Base-by-base conservation (phyloP, 2,329 filamentous ascomycete species). In the Sclerotinia minor region DNA sequence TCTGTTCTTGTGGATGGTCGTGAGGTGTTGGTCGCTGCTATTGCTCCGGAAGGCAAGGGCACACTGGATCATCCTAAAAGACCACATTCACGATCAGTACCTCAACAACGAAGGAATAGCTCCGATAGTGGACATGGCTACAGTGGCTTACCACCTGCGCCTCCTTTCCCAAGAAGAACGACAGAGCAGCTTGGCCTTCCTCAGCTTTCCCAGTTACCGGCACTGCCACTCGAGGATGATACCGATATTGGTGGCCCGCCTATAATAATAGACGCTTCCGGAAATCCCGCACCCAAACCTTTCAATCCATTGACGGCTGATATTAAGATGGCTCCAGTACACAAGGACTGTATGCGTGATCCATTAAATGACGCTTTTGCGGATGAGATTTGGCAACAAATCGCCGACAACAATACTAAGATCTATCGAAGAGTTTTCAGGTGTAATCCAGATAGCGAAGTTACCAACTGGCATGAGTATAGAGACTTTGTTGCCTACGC, bases 381-480 rank as follows among this genome's bases (percentile, higher is more conserved):
- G 77, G 87, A 95, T 57, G 91, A 96, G 70, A 88, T 92, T 1
- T 99, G 96, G 96, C 89, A 90, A 72, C 85, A 88, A 24, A 88
- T 93, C 65, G 95, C 95, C 0, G 88, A 91, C 71, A 98, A 98
- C 81, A 99, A 99, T 78, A 99, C 95, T 3, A 94, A 93, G 77
- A 85, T 99, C 59, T 99, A 92, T 80, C 90, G 95, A 44, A 88
- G 91, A 70, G 94, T 99, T 11, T 99, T 99, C 82, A 89, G 94
- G 58, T 97, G 94, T 79, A 96, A 96, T 91, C 95, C 95, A 1
- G 95, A 99, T 77, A 97, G 89, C 64, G 92, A 97, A 76, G 95
- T 97, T 35, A 89, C 88, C 71, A 94, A 91, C 54, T 99, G 95
- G 95, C 89, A 91, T 72, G 91, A 96, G 71, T 99, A 99, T 79